Evolutionary conservation across 2,329 filamentous ascomycete species (phyloP).

Genomic region (Colletotrichum plurivorum): DNA sequence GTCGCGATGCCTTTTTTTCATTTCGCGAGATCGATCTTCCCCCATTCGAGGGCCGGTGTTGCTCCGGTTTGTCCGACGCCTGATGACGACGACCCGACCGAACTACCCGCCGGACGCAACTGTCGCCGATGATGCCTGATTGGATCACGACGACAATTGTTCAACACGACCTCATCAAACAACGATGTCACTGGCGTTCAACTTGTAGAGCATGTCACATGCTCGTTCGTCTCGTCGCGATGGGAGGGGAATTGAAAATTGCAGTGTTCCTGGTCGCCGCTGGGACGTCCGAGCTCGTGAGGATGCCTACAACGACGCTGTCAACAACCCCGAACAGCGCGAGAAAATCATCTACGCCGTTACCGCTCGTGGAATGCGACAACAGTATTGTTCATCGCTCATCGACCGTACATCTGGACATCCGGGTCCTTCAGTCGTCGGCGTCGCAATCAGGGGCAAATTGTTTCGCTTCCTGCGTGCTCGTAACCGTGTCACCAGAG

Average conservation of each 20-base stretch:
- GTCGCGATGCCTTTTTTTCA: conserved; percentile 54
- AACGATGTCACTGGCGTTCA: neutral
- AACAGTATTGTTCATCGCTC: neutral
- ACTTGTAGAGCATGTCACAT: neutral
- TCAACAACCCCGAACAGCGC: neutral
- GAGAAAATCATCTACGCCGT: neutral
- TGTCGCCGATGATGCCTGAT: conserved; percentile 30
- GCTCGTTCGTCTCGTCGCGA: conserved; percentile 9
- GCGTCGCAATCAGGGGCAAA: conserved; percentile 29
- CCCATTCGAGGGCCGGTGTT: conserved; percentile 5
- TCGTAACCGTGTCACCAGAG: conserved; percentile 22
- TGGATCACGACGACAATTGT: conserved; percentile 15
- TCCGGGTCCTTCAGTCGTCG: neutral
- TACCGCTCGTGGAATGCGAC: neutral
- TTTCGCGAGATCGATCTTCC: conserved; percentile 18
- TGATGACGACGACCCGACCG: conserved; percentile 37
- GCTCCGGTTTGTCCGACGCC: conserved; percentile 25
- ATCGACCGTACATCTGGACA: too few species aligned
- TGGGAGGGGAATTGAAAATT: neutral
- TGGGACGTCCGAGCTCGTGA: neutral
- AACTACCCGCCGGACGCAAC: conserved; percentile 22
- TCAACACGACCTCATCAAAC: neutral
- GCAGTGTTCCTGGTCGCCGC: neutral
- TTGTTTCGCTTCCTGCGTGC: conserved; percentile 22
- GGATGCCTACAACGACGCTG: neutral